Evolutionary conservation across 2,329 filamentous ascomycete genomes (phyloP).

Genomic region (Sporothrix phasma): DNA sequence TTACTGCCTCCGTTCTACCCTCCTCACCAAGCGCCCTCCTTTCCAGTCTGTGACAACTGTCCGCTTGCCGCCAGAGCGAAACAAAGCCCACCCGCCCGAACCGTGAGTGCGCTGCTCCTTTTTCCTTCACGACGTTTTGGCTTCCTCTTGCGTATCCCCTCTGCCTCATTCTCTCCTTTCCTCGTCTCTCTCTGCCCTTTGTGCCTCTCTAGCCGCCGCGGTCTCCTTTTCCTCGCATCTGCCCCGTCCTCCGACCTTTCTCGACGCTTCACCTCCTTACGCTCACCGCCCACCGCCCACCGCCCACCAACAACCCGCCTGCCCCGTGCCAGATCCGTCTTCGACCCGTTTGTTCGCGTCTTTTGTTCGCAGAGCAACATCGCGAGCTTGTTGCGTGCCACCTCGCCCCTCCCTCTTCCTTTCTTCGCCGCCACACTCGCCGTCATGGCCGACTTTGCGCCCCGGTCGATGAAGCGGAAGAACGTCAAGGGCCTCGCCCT

Average conservation of each 20-base stretch:
- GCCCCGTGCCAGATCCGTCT: background rate
- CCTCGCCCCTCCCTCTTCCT: background rate
- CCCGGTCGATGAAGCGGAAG: slow-evolving; percentile 92
- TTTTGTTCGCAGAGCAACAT: background rate
- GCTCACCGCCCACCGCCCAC: slow-evolving; percentile 8
- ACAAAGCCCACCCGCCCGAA: slow-evolving; percentile 11
- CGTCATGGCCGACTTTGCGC: slow-evolving; percentile 54
- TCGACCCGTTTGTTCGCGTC: no score
- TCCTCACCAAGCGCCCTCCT: slow-evolving; percentile 11
- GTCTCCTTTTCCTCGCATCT: background rate
- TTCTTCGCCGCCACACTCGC: background rate
- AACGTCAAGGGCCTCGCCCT: slow-evolving; percentile 91
- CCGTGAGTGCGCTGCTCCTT: slow-evolving; percentile 9
- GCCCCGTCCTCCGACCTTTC: background rate
- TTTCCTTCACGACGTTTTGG: background rate
- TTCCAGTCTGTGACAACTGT: slow-evolving; percentile 12
- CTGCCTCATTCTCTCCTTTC: background rate
- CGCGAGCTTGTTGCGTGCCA: background rate
- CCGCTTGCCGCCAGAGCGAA: slow-evolving; percentile 6
- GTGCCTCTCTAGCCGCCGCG: background rate
- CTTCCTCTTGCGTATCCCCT: background rate
- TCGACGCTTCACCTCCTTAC: background rate
- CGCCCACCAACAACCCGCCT: background rate
- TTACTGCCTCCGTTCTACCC: background rate
- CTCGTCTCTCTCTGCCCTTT: background rate